Conservation (phyloP, 2,329 filamentous ascomycete species). For the Hansfordia pulvinata region DNA sequence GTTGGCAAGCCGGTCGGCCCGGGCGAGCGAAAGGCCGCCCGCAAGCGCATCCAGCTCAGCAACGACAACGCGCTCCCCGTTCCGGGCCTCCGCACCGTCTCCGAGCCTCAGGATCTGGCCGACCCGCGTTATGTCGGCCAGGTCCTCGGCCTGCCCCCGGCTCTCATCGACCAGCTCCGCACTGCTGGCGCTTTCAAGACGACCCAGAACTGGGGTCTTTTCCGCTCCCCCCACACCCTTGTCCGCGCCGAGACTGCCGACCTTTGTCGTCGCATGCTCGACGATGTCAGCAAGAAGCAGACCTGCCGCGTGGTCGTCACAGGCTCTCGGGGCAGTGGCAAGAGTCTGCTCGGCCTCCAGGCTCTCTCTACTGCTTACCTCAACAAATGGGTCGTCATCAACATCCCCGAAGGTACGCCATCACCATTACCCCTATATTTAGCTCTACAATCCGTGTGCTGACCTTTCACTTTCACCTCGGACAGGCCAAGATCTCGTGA, state of each 20-base stretch:
- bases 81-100: slow-evolving; percentile 49
- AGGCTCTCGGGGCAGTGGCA: slow-evolving; percentile 65
- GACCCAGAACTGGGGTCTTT: slow-evolving; percentile 78
- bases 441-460: neutral
- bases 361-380: slow-evolving; percentile 69
- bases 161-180: slow-evolving; percentile 65
- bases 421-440: neutral
- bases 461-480: slow-evolving; percentile 5
- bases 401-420: slow-evolving; percentile 72
- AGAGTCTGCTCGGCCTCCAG: slow-evolving; percentile 77
- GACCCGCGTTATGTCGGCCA: slow-evolving; percentile 43
- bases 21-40: slow-evolving; percentile 76
- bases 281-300: slow-evolving; percentile 37
- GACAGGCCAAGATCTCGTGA: slow-evolving; percentile 66
- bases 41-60: slow-evolving; percentile 81
- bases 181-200: slow-evolving; percentile 83
- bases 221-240: slow-evolving; percentile 67
- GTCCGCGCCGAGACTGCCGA: slow-evolving; percentile 67
- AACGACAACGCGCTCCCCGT: slow-evolving; percentile 88
- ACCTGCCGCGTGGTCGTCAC: slow-evolving; percentile 53
- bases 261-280: slow-evolving; percentile 49
- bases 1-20: slow-evolving; percentile 43
- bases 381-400: slow-evolving; percentile 79
- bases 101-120: slow-evolving; percentile 36
- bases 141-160: slow-evolving; percentile 55